phyloP scores from a whole-genome alignment of 345 rosid genomes.

The Kernera saxatilis region DNA sequence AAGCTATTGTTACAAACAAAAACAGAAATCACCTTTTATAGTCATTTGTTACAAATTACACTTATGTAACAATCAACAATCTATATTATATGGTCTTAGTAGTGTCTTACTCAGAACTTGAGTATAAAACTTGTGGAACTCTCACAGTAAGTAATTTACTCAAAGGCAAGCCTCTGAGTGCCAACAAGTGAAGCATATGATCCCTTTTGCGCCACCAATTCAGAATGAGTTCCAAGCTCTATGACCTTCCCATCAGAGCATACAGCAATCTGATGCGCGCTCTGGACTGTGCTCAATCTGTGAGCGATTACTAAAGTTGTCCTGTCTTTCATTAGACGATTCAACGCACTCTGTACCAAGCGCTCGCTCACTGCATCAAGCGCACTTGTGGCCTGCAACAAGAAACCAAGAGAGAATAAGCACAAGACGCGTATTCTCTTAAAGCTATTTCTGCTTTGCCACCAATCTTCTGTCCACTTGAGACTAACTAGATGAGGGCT shows the following conservation, averaged over 20 bases:
- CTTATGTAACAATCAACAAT: background rate
- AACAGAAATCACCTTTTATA: background rate
- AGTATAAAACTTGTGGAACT: background rate
- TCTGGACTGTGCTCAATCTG: conserved; percentile 91
- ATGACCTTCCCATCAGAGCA: conserved; percentile 66
- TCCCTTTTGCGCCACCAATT: conserved; percentile 64
- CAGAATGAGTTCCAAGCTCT: conserved; percentile 79
- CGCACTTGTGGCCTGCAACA: conserved; percentile 82
- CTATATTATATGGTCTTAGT: too few species aligned
- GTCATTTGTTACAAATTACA: conserved; percentile 12
- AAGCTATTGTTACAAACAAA: background rate
- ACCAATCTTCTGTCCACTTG: background rate
- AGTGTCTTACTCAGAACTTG: background rate
- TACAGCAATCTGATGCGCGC: conserved; percentile 78
- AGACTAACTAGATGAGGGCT: background rate
- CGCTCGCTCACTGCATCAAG: conserved; percentile 90
- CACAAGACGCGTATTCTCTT: background rate
- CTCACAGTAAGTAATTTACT: conserved; percentile 25
- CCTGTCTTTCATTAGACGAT: conserved; percentile 79
- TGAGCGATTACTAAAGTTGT: conserved; percentile 89
- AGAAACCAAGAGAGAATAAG: background rate
- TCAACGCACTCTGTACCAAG: conserved; percentile 77
- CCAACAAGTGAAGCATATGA: conserved; percentile 79
- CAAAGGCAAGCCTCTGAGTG: conserved; percentile 90
- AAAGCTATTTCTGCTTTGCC: background rate